phyloP scores from a whole-genome alignment of 2,329 filamentous ascomycete species.

The Tolypocladium album region DNA sequence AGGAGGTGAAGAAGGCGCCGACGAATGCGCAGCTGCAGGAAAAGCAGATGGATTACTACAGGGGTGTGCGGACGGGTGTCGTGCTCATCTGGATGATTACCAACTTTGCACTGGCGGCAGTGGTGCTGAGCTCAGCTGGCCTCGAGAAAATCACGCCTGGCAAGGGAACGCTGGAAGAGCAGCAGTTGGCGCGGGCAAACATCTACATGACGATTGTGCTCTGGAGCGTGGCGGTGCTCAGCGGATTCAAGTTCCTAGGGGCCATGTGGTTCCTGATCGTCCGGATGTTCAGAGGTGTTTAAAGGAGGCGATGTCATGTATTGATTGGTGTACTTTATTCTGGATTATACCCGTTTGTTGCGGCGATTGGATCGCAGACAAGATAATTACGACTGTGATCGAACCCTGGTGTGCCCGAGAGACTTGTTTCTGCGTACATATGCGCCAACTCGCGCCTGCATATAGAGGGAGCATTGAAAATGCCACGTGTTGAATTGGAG shows the following conservation, averaged over 20 bases:
- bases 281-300: conserved; percentile 69
- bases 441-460: too few species aligned
- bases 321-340: not conserved
- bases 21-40: conserved; percentile 51
- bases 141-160: conserved; percentile 54
- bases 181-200: conserved; percentile 48
- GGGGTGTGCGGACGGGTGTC: conserved; percentile 83
- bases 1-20: conserved; percentile 55
- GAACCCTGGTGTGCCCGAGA: not conserved
- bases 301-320: conserved; percentile 6
- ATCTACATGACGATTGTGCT: conserved; percentile 82
- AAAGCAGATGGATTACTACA: conserved; percentile 96
- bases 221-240: conserved; percentile 79
- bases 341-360: not conserved
- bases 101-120: conserved; percentile 78
- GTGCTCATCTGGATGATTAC: conserved; percentile 95
- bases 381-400: too few species aligned
- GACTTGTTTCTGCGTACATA: not conserved
- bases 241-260: conserved; percentile 77
- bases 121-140: conserved; percentile 79
- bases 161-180: conserved; percentile 23
- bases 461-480: not conserved
- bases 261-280: conserved; percentile 89
- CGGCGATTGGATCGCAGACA: not conserved
- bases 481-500: not conserved